Evolutionary conservation across 108 stramenopile genomes (phyloP).

Genomic region (Fragilariopsis cylindrus): DNA sequence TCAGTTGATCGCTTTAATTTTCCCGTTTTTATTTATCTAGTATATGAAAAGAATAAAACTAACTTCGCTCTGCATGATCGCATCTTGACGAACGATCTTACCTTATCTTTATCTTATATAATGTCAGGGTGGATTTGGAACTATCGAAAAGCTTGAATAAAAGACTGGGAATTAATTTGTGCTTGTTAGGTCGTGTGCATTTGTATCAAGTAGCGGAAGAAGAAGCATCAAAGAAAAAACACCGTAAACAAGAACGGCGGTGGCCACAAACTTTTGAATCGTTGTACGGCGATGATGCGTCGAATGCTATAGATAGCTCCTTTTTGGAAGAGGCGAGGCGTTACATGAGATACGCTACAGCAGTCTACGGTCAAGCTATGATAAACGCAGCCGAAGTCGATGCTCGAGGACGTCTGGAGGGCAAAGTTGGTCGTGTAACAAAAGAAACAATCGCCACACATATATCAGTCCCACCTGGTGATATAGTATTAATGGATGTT

Average conservation of each 20-base stretch:
- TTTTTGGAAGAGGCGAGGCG: constrained; percentile 28
- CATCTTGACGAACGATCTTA: too few species aligned
- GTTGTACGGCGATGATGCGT: too few species aligned
- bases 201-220: constrained; percentile 1
- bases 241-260: constrained; percentile 7
- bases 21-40: too few species aligned
- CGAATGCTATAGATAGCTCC: not conserved
- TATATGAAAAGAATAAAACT: too few species aligned
- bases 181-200: constrained; percentile 36
- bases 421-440: constrained; percentile 11
- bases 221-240: constrained; percentile 8
- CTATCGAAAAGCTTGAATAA: constrained; percentile 25
- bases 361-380: constrained; percentile 49
- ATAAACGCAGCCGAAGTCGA: constrained; percentile 48
- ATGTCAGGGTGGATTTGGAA: constrained; percentile 33
- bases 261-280: not conserved
- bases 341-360: constrained; percentile 52
- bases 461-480: constrained; percentile 38
- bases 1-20: too few species aligned
- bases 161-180: constrained; percentile 23
- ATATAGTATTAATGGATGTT: constrained; percentile 42
- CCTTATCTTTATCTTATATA: too few species aligned
- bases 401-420: constrained; percentile 23
- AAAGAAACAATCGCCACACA: constrained; percentile 35
- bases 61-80: too few species aligned